phyloP scores from a whole-genome alignment of 768 basidiomycete genomes.

The Leccinum broughii region DNA sequence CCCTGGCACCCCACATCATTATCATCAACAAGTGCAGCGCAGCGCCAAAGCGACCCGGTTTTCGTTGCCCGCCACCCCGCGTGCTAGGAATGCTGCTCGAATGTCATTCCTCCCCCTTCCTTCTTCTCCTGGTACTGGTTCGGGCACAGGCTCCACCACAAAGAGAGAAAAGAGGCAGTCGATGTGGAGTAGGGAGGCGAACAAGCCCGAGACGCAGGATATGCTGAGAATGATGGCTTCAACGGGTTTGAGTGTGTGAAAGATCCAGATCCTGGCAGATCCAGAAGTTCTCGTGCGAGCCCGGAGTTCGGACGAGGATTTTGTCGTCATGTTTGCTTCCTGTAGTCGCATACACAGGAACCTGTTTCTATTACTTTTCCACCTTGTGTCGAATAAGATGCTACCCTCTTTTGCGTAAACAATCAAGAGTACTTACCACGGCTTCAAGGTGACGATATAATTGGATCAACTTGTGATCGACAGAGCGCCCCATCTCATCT shows the following conservation, averaged over 20 bases:
- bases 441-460: neutral
- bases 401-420: neutral
- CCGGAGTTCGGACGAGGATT: neutral
- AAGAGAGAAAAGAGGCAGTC: constrained; percentile 19
- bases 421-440: neutral
- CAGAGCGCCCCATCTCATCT: neutral
- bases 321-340: neutral
- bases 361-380: neutral
- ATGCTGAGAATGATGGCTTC: constrained; percentile 16
- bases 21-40: constrained; percentile 7
- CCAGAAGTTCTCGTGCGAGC: neutral
- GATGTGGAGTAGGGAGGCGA: constrained; percentile 20
- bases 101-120: neutral
- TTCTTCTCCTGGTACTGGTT: neutral
- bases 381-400: neutral
- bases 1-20: neutral
- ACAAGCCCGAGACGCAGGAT: constrained; percentile 25
- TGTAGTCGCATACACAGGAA: neutral
- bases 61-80: constrained; percentile 18
- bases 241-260: neutral
- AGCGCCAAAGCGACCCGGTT: constrained; percentile 11
- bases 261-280: too few species aligned
- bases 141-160: neutral
- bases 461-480: neutral
- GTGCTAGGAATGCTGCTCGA: neutral